Base-by-base conservation (phyloP, 495 filamentous ascomycete genomes). In the Penicillium lagena region DNA sequence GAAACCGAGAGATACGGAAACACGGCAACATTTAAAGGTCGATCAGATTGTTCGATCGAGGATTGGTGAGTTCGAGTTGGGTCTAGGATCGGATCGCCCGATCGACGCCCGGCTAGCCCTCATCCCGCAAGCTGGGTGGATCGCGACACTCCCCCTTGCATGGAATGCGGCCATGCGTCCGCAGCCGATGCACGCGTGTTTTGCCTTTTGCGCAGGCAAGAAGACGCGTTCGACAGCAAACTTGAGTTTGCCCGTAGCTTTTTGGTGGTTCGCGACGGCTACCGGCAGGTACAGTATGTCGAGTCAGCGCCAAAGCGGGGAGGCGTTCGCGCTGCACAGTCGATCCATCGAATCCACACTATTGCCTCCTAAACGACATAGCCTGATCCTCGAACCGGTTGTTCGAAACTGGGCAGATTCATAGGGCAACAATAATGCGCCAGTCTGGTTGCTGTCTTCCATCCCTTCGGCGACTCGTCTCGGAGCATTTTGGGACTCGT, bases 31-130 rank as follows among this genome's bases (percentile, higher is more conserved):
- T 22, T 22, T 22, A 6, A 22, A 22, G 2, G 22, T 4, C 3
- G 22, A 4, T 22, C 22, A 22, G 22, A 22, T 22, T 22, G 4
- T 22, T 22, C 22, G 22, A 22, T 22, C 22, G 2, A 22, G 22
- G 22, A 6, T 22, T 22, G 22, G 22, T 17, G 22, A 2, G 2
- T 2, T 22, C 22, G 22, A 22, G 22, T 22, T 6, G 22, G 22
- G 22, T 22, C 35, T 22, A 22, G 17, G 33, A 34, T 34, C n/a
- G 32, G 36, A 49, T 35, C 34, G 45, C 37, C 50, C 32, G 50
- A 49, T 50, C 43, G 37, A 45, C 41, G 33, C 40, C 43, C 29
- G 33, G 42, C 9, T 17, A 49, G 35, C 38, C 46, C 39, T 43
- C 41, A 37, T 9, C 1, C 39, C 15, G 17, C 27, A 15, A 13